Evolutionary conservation across 2,329 filamentous ascomycete genomes (phyloP), one percentile per base, ranked within the genome.

Genomic region (Dryadomyces quercus-mongolicae): DNA sequence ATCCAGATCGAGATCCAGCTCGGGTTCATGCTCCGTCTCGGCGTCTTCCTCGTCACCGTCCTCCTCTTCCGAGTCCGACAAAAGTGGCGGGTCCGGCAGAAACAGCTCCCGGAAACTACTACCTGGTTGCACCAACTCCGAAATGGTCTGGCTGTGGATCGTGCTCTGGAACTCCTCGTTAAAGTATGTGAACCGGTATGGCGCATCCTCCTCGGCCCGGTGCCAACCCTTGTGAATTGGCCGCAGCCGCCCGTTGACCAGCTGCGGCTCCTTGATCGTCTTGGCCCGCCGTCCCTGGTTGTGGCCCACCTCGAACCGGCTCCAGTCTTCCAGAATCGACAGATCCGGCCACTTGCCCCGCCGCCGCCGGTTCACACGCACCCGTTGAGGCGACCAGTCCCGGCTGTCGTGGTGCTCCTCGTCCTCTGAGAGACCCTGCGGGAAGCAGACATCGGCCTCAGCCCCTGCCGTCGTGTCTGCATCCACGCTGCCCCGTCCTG

Each of bases 151-250:
- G 57, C 90, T 93, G 68, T 98, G 93, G 58, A 98, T 94, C 0
- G 93, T 98, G 67, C 88, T 94, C 63, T 89, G 86, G 54, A 97
- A 89, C 59, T 95, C 89, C 66, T 97, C 93, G 67, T 97, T 97
- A 76, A 98, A 98, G 68, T 98, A 98, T 0, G 93, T 97, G 67
- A 96, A 98, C 25, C 93, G 81, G 67, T 94, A 97, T 0, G 93
- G 93, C 0, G 85, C 82, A 60, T 96, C 92, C 57, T 95, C 91
- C 59, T 93, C 88, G 53, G 88, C 83, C 43, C 86, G 81, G 66
- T 89, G 92, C 92, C 92, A 98, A 15, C 80, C 80, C 61, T 79
- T 80, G 59, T 86, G 83, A 43, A 88, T 82, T 13, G 91, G 90
- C 5, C 93, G 83, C 47, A 98, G 72, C 53, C 93, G 81, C 0